phyloP scores from a whole-genome alignment of 2,329 filamentous ascomycete genomes.

The Byssoonygena ceratinophila region DNA sequence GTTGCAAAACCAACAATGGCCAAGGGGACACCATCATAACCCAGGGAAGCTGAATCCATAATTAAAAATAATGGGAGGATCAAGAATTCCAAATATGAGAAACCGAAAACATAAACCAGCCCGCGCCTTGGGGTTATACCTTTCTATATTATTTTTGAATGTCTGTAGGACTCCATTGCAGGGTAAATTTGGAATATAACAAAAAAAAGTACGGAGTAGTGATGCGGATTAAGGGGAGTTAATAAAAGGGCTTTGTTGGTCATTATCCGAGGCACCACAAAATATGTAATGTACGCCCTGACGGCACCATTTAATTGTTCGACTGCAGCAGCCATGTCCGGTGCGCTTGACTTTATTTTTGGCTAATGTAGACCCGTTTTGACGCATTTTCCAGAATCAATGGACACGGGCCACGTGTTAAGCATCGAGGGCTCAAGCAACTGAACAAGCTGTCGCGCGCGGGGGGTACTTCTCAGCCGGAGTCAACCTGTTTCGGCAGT shows the following conservation, averaged over 20 bases:
- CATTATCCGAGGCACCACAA: not conserved
- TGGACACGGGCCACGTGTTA: conserved; percentile 7
- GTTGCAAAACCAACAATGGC: conserved; percentile 10
- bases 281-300: not conserved
- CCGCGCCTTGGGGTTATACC: not conserved
- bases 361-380: not conserved
- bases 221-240: not conserved
- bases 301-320: not conserved
- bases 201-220: too few relatives aligned
- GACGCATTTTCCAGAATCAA: conserved; percentile 1
- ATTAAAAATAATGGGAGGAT: not conserved
- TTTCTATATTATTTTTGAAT: not conserved
- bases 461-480: not conserved
- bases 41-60: not conserved
- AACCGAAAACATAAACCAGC: not conserved
- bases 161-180: not conserved
- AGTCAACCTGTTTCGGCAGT: not conserved
- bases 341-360: not conserved
- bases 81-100: not conserved
- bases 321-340: not conserved
- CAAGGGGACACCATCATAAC: conserved; percentile 1
- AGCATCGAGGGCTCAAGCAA: not conserved
- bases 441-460: not conserved
- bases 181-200: not conserved
- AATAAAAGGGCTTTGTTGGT: not conserved